Percentiles rank a stretch among this genome's conserved stretches.
phyloP scores from a whole-genome alignment of 306 rosid genomes.

The Quercus alba region DNA sequence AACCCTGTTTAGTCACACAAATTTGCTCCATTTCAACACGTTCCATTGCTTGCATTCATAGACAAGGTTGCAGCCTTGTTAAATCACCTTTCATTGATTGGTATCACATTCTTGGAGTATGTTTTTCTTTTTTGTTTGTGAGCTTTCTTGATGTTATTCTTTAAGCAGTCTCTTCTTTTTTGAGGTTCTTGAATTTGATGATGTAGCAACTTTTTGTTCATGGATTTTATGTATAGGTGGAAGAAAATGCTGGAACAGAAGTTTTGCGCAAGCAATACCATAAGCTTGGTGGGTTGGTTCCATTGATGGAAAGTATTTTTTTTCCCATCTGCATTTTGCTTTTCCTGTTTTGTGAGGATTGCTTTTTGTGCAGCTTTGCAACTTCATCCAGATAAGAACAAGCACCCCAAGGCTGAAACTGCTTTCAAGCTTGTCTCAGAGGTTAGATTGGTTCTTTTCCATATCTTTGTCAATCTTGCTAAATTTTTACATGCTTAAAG shows the following conservation, averaged over 20 bases:
- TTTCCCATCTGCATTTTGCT: conserved; percentile 1
- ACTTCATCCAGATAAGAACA: conserved; percentile 95
- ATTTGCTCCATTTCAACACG: conserved; percentile 66
- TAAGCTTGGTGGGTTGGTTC: conserved; percentile 71
- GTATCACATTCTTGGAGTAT: conserved; percentile 84
- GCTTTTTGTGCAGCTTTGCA: conserved; percentile 60
- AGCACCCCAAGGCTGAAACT: conserved; percentile 78
- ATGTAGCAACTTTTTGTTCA: conserved; percentile 9
- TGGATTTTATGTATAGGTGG: conserved; percentile 59
- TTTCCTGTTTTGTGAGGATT: conserved; percentile 13
- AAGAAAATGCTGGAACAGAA: conserved; percentile 56
- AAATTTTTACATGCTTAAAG: not conserved
- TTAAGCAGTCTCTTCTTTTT: not conserved
- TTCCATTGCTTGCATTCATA: conserved; percentile 54
- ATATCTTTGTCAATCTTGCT: not conserved
- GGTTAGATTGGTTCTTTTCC: conserved; percentile 45
- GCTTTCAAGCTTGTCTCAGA: conserved; percentile 91
- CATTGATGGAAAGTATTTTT: not conserved
- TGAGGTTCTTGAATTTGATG: not conserved
- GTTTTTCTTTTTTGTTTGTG: conserved; percentile 17
- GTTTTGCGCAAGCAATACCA: conserved; percentile 70
- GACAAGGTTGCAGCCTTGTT: conserved; percentile 30
- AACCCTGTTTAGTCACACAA: conserved; percentile 60
- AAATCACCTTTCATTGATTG: conserved; percentile 63
- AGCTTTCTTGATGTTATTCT: not conserved